Conservation (phyloP, 306 rosid species). For the Dalbergia cochinchinensis region DNA sequence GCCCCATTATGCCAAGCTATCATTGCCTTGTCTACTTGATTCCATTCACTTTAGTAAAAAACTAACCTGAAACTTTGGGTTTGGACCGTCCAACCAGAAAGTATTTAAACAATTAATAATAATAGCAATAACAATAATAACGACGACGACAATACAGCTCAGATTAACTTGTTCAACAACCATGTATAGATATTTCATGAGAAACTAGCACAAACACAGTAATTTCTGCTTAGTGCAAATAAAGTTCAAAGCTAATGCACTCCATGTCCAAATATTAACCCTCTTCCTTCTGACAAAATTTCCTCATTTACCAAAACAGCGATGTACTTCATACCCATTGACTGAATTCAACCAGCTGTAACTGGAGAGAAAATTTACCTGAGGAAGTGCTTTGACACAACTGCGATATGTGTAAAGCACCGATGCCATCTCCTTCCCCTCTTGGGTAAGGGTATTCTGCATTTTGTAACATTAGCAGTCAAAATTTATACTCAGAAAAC, state of each 20-base stretch:
- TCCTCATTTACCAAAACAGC: slow-evolving; percentile 12
- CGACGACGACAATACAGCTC: too few relatives aligned
- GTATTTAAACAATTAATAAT: background rate
- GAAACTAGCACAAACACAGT: slow-evolving; percentile 3
- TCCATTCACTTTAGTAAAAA: slow-evolving; percentile 34
- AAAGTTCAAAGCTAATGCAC: slow-evolving; percentile 22
- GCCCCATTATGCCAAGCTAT: slow-evolving; percentile 35
- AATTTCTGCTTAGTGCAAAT: slow-evolving; percentile 9
- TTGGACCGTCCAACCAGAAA: slow-evolving; percentile 30
- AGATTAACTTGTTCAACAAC: background rate
- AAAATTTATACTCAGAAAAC: slow-evolving; percentile 5
- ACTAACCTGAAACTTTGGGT: slow-evolving; percentile 17
- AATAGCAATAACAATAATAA: too few relatives aligned
- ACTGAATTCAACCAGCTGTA: slow-evolving; percentile 14
- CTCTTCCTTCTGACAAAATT: slow-evolving; percentile 20
- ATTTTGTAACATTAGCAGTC: slow-evolving; percentile 41
- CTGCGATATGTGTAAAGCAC: slow-evolving; percentile 98
- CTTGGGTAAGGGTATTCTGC: slow-evolving; percentile 85
- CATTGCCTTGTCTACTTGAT: slow-evolving; percentile 20
- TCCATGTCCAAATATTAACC: slow-evolving; percentile 30
- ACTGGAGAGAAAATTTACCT: slow-evolving; percentile 63
- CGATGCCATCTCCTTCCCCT: slow-evolving; percentile 96
- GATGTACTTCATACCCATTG: background rate
- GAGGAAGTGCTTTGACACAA: slow-evolving; percentile 99
- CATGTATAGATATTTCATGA: background rate